These are phyloP conservation scores for Zoysia pacifica DNA, from an alignment of 176 grass and related monocot genomes.

Conservation along the genomic window DNA sequence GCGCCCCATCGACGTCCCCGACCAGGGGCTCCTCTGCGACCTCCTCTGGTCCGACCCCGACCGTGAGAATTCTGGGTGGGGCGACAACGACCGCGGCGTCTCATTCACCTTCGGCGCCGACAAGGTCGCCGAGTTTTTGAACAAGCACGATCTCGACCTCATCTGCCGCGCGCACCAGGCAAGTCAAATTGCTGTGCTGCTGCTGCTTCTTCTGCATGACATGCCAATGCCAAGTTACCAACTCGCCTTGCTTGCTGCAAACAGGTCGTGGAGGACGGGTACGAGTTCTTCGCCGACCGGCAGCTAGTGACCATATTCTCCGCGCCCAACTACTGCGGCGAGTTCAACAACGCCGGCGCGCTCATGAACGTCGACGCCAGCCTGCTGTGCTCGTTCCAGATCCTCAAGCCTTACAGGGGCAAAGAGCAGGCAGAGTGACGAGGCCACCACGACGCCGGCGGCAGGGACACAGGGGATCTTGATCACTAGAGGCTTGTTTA, in stretches of 20 bases:
- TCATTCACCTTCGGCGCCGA: slow-evolving; percentile 82
- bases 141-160: slow-evolving; percentile 73
- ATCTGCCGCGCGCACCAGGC: slow-evolving; percentile 69
- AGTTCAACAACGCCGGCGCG: neutral
- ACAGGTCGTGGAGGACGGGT: slow-evolving; percentile 66
- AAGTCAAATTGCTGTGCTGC: neutral
- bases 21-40: slow-evolving; percentile 69
- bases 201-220: neutral
- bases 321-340: neutral
- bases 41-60: slow-evolving; percentile 75
- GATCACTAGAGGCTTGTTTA: neutral
- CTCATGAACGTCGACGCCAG: slow-evolving; percentile 8
- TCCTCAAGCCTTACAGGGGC: neutral
- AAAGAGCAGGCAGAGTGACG: neutral
- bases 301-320: neutral
- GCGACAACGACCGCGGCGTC: slow-evolving; percentile 77
- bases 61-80: slow-evolving; percentile 54
- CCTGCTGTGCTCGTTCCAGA: neutral
- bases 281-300: slow-evolving; percentile 54
- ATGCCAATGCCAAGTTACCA: neutral
- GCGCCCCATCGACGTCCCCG: slow-evolving; percentile 62
- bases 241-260: neutral
- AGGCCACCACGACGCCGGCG: neutral
- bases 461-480: neutral
- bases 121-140: slow-evolving; percentile 62